These are phyloP conservation scores for Elaeis oleifera DNA, from an alignment of 202 grass and related monocot species.

Conservation along the genomic window DNA sequence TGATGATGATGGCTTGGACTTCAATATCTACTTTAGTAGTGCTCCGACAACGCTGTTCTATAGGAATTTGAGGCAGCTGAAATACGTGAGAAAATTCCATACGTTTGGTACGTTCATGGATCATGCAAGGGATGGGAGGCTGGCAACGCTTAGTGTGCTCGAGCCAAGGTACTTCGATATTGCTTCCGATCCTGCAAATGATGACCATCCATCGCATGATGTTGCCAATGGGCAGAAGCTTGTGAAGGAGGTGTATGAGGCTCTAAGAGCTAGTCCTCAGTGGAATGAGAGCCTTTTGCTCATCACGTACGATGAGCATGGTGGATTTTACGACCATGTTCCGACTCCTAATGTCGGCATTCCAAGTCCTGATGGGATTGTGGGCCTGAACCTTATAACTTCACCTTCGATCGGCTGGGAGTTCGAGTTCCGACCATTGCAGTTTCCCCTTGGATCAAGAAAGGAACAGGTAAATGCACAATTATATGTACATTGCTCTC, in stretches of 20 bases:
- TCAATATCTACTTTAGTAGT: constrained; percentile 5
- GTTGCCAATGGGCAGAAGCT: constrained; percentile 13
- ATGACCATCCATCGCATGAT: constrained; percentile 17
- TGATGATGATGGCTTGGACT: not conserved
- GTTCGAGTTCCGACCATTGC: constrained; percentile 12
- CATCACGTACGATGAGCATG: constrained; percentile 21
- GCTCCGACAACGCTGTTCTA: constrained; percentile 11
- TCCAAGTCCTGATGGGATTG: constrained; percentile 4
- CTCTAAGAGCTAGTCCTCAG: not conserved
- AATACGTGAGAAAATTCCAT: constrained; percentile 7
- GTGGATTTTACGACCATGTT: constrained; percentile 17
- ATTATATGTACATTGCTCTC: too few species aligned
- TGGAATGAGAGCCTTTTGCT: constrained; percentile 19
- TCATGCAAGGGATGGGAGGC: not conserved
- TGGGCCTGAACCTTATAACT: not conserved
- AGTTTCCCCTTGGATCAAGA: constrained; percentile 14
- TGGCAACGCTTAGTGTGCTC: constrained; percentile 2
- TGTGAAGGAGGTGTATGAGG: constrained; percentile 14
- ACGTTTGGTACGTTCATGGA: not conserved
- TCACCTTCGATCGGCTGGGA: constrained; percentile 5
- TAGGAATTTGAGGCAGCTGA: not conserved
- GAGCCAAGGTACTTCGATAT: constrained; percentile 19
- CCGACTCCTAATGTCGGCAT: not conserved
- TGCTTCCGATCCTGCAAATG: not conserved
- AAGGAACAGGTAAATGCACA: constrained; percentile 4